Evolutionary conservation across 176 grass and related monocot species (phyloP).

Genomic region (Rhipidocladum racemiflorum): DNA sequence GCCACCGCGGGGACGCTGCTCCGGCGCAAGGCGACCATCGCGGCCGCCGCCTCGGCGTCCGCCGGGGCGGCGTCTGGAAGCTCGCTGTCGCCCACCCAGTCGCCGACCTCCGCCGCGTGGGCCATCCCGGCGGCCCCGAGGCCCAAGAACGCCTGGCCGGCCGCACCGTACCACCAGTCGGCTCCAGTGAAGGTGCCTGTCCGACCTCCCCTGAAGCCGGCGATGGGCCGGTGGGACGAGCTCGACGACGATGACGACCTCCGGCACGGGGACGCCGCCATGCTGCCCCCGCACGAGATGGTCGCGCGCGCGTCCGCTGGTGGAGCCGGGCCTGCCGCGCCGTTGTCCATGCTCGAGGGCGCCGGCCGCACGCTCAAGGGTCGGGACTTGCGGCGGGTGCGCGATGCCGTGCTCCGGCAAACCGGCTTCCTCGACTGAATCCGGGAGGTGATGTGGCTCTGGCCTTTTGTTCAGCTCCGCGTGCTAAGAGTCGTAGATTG

Average conservation of each 20-base stretch:
- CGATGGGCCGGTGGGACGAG: slow-evolving; percentile 32
- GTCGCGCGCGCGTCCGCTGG: slow-evolving; percentile 44
- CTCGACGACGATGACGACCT: slow-evolving; percentile 34
- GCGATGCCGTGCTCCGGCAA: slow-evolving; percentile 55
- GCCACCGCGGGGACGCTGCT: slow-evolving; percentile 27
- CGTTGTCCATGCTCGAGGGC: slow-evolving; percentile 84
- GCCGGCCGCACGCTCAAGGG: slow-evolving; percentile 85
- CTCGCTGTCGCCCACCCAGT: slow-evolving; percentile 22
- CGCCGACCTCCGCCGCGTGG: slow-evolving; percentile 27
- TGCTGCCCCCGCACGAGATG: slow-evolving; percentile 61
- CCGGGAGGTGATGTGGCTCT: slow-evolving; percentile 39
- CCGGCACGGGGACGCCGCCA: slow-evolving; percentile 33
- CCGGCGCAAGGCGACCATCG: slow-evolving; percentile 49
- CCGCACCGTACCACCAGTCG: slow-evolving; percentile 44
- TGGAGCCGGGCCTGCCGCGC: slow-evolving; percentile 26
- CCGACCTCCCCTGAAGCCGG: slow-evolving; percentile 29
- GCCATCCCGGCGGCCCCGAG: slow-evolving; percentile 28
- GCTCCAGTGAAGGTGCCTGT: slow-evolving; percentile 53
- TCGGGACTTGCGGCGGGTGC: slow-evolving; percentile 64
- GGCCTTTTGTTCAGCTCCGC: slow-evolving; percentile 26
- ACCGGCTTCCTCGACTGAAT: slow-evolving; percentile 55
- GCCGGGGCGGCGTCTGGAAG: slow-evolving; percentile 12
- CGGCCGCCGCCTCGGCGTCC: slow-evolving; percentile 30
- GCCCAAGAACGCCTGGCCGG: neutral
- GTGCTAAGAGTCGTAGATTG: slow-evolving; percentile 36